phyloP scores from a whole-genome alignment of 2,329 filamentous ascomycete genomes.

The Aspergillus floridensis region DNA sequence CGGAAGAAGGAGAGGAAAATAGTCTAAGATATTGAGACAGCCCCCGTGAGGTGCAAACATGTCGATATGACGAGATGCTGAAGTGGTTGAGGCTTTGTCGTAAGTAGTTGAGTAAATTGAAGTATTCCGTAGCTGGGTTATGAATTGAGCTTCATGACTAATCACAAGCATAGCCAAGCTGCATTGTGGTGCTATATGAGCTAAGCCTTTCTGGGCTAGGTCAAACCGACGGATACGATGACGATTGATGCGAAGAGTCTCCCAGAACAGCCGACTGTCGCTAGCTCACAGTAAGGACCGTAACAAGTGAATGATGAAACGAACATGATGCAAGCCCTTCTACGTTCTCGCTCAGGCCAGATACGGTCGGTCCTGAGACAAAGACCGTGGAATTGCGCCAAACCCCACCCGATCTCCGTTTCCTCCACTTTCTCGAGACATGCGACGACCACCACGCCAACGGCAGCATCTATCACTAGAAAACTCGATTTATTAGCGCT shows the following conservation, averaged over 20 bases:
- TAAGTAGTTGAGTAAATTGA: too few relatives aligned
- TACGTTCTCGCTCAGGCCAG: conserved; percentile 27
- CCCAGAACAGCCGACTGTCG: not conserved
- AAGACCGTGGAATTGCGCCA: conserved; percentile 18
- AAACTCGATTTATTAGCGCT: conserved; percentile 47
- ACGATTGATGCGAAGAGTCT: not conserved
- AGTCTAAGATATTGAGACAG: too few relatives aligned
- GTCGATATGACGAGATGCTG: too few relatives aligned
- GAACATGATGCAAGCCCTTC: conserved; percentile 28
- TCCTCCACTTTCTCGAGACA: conserved; percentile 20
- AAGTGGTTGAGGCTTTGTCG: too few relatives aligned
- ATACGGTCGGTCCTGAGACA: conserved; percentile 19
- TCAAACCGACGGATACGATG: not conserved
- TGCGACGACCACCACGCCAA: conserved; percentile 25
- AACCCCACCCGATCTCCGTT: conserved; percentile 9
- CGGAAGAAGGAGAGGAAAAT: too few relatives aligned
- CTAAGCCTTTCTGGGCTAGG: not conserved
- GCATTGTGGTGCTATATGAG: not conserved
- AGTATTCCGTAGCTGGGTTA: too few relatives aligned
- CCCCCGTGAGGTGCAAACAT: too few relatives aligned
- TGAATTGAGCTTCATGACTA: too few relatives aligned
- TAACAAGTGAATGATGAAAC: conserved; percentile 21
- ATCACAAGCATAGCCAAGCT: not conserved
- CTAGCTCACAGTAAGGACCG: not conserved
- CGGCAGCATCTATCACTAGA: conserved; percentile 15